Base-by-base conservation (phyloP, 176 grass and related monocot genomes). In the Tillandsia leiboldiana region DNA sequence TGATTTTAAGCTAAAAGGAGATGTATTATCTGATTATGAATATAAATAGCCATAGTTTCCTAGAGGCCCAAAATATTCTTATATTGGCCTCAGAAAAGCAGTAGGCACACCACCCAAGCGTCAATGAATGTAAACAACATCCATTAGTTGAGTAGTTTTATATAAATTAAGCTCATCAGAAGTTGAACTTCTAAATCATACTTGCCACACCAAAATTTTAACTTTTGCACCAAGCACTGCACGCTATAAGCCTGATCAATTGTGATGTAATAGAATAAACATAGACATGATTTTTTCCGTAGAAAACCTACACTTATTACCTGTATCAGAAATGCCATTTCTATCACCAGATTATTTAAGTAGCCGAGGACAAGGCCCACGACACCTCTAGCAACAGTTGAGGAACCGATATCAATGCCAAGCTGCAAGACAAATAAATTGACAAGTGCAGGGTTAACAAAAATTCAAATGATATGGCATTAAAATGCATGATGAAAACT, bases 301-400 rank as follows among this genome's bases (percentile, higher is more conserved):
- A 54, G 52, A n/a, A 13, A 54, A 8, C 14, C 7, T 1, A 59
- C 20, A 17, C n/a, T 67, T 49, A 67, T 67, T 49, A 67, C 65
- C 33, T 67, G 65, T 67, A 67, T 49, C 14, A 67, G 65, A n/a
- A 67, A 66, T 42, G 64, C 64, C 64, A 66, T 48, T 48, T 66
- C 64, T 66, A 66, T 66, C 29, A 66, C 64, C 64, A 66, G 64
- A 33, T 42, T 66, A 66, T 66, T 66, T 29, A 66, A 42, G 29
- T 66, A 66, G 47, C 64, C 64, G 17, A 66, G 64, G 64, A 66
- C 64, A 17, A 66, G 64, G 27, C 64, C 13, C 12, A 66, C 64
- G 15, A 66, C 64, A 66, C 64, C 64, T 42, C 64, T 66, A 66
- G 64, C 64, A 66, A 66, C 64, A 1, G 64, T 66, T 48, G 64